Evolutionary conservation across 2,329 filamentous ascomycete genomes (phyloP).

Genomic region (Geosmithia putterillii): DNA sequence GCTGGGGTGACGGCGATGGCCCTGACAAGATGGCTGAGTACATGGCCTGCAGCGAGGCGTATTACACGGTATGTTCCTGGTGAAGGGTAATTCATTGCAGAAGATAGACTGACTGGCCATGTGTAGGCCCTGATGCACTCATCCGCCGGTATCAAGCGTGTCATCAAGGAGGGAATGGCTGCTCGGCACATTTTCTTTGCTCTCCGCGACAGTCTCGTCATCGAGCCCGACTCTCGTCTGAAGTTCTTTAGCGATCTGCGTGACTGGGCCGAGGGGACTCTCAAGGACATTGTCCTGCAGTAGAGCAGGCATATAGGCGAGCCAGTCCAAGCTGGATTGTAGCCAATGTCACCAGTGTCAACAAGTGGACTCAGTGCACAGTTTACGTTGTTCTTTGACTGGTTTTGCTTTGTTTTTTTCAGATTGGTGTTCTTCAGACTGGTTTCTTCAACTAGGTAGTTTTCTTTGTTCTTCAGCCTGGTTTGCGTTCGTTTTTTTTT

Average conservation of each 20-base stretch:
- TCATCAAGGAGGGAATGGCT: constrained; percentile 12
- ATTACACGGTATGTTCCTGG: neutral
- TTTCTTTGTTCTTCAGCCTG: no score
- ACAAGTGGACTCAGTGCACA: no score
- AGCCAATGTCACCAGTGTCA: no score
- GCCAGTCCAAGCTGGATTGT: no score
- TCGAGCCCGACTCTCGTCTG: neutral
- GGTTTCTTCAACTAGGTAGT: no score
- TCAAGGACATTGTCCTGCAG: no score
- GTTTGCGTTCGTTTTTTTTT: no score
- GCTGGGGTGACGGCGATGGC: constrained; percentile 7
- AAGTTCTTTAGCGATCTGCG: neutral
- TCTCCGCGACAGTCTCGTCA: constrained; percentile 2
- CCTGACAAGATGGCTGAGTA: constrained; percentile 8
- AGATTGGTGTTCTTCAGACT: no score
- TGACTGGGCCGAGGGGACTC: neutral
- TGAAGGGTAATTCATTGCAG: neutral
- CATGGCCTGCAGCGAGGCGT: neutral
- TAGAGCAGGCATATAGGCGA: no score
- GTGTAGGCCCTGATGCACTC: constrained; percentile 5
- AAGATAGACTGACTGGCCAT: no score
- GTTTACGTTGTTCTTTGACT: no score
- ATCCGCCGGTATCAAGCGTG: constrained; percentile 8
- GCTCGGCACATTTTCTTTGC: constrained; percentile 15
- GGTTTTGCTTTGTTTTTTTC: no score